Base-by-base conservation (phyloP, 83 land plant species). In the Picea abies region DNA sequence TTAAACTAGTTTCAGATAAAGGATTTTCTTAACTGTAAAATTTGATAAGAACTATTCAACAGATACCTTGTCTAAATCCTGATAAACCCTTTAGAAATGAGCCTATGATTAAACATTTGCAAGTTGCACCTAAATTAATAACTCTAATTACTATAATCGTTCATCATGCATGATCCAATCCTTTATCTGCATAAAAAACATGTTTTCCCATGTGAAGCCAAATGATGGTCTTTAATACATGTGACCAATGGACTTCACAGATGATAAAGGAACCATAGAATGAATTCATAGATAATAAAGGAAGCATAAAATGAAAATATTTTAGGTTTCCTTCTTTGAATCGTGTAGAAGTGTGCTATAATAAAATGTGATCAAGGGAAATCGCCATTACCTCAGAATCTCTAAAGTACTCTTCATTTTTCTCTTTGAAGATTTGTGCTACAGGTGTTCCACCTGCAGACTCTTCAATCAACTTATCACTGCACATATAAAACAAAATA, bases 401-500 rank as follows among this genome's bases (percentile, higher is more conserved):
- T 84, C 98, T 90, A 82, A 95, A 97, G 84, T 87, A 90, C 70
- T 84, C 91, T 81, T 97, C 99, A 25, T 90, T 89, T 70, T 90
- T 76, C 66, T 88, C 85, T 80, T 90, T 86, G 79, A 97, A 97
- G 15, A 97, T 89, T 79, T 97, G 90, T 83, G 99, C 91, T 29
- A 97, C 94, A 73, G 93, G 80, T 56, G 83, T 71, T 80, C 92
- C 94, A 70, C 92, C 93, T 47, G 88, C 93, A 84, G 91, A 88
- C 37, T 91, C 89, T 82, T 97, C 98, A 10, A 97, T 89, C 79
- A 97, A 70, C 60, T 83, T 85, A 81, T 97, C 98, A 89, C 99
- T 97, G 96, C 64, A 92, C 44, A 47, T 9, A 60, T 8, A 5
- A 3, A 26, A 26, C 32, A 16, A 5, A 0, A 29, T 60, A 7